Base-by-base conservation (phyloP, 257 asterid species). In the Solanum okadae region DNA sequence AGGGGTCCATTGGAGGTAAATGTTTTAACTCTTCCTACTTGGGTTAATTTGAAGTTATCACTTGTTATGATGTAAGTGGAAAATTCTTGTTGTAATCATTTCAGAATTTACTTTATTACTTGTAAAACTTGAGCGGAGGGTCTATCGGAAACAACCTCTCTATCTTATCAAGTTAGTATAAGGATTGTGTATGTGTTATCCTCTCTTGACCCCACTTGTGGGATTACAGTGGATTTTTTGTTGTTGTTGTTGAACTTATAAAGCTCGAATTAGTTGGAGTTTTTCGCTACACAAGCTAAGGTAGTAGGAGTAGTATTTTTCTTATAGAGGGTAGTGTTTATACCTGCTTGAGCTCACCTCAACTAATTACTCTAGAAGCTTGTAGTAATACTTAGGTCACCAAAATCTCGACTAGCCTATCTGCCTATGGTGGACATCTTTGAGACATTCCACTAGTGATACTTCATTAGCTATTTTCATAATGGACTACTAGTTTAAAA, bases 1-100 rank as follows among this genome's bases (percentile, higher is more conserved):
- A 90, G 61, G 92, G 93, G 73, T 88, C 94, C 86, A 81, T 93
- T 3, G 93, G 40, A 92, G 91, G 93, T 92, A 90, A 31, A 12
- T 44, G 29, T 68, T 18, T 85, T 40, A 4, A 10, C 18, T 5
- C 42, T 14, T 65, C 71, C 73, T 38, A 10, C 42, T 37, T 63
- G 5, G 25, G 25, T 68, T 65, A 46, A 3, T 68, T 27, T 65
- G 2, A 15, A 65, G 59, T n/a, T n/a, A n/a, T n/a, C n/a, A n/a
- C n/a, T 63, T 65, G 10, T 37, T 3, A 65, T 63, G 56, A 10
- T 67, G 56, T 85, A 1, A 6, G 42, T 65, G 20, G 27, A 33
- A 38, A 85, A 9, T 25, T 68, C 3, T 37, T 34, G 38, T 13
- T 25, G 78, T 42, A 42, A 44, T 79, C 9, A 78, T 42, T 78